Evolutionary conservation across 345 rosid species (phyloP), one percentile per base, ranked within the genome.

Genomic region (Rubroshorea leprosula): DNA sequence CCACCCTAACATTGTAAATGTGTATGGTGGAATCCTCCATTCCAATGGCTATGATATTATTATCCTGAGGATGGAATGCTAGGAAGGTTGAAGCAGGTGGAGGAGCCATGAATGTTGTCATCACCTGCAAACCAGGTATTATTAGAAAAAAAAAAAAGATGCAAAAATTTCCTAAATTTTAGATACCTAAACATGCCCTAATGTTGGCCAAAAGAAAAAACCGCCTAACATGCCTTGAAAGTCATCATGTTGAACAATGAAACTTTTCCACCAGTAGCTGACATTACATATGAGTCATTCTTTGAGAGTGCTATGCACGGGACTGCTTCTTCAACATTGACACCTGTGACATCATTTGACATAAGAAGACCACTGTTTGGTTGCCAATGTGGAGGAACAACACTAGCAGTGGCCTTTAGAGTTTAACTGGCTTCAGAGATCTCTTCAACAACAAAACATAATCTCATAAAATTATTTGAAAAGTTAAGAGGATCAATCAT

Each of bases 171-270:
- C 7, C 41, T 35, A 35, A 35, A 35, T 3, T 35, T 35, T 2
- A 3, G 41, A 35, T 35, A 3, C 1, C 7, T 35, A 35, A 58
- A 39, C 24, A 46, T 13, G 19, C 51, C 26, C 9, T n/a, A n/a
- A n/a, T n/a, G n/a, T n/a, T n/a, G n/a, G n/a, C n/a, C n/a, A n/a
- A n/a, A n/a, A n/a, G n/a, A n/a, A n/a, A n/a, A n/a, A n/a, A n/a
- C n/a, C n/a, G n/a, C n/a, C n/a, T 4, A 13, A 41, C 63, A 48
- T 82, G 80, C 96, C 89, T 84, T 88, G 75, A 86, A 92, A 23
- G 85, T 86, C 93, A 84, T 80, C 98, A 88, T 80, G 76, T 92
- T 92, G 62, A 91, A 91, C 67, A 91, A 67, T 8, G 98, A 88
- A 59, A 83, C 84, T 71, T 84, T 91, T 49, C 98, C 95, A 21